Base-by-base conservation (phyloP, 2,329 filamentous ascomycete genomes). In the Ophiostoma montium region DNA sequence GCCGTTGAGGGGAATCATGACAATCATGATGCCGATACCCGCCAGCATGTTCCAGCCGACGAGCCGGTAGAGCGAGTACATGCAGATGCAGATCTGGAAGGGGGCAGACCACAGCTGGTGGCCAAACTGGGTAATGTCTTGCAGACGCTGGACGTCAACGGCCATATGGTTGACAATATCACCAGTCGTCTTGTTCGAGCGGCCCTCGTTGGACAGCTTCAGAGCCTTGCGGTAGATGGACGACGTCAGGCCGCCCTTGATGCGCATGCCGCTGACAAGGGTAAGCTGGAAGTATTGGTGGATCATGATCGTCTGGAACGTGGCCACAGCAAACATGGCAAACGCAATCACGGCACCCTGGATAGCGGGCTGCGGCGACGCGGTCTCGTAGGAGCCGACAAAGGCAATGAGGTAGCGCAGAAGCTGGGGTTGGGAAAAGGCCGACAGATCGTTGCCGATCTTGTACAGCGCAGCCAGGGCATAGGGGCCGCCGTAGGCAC, bases 81-180 rank as follows among this genome's bases (percentile, higher is more conserved):
- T 95, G 69, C 94, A 98, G 35, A 98, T 78, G 31, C 80, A 74
- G 60, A 98, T 98, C 65, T 98, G 94, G 66, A 96, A 94, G 3
- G 92, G 92, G 3, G 94, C 90, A 39, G 89, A 95, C 88, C 92
- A 95, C 11, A 94, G 70, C 63, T 96, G 90, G 62, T 94, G 89
- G 16, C 86, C 88, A 62, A 92, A 98, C 61, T 98, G 94, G 2
- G 90, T 87, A 50, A 98, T 70, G 65, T 98, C 92, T 60, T 95
- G 86, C 16, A 98, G 74, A 56, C 94, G 83, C 65, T 98, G 92
- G 13, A 90, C 90, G 62, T 98, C 92, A 10, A 98, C 90, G 42
- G 94, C 92, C 90, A 98, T 98, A 67, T 95, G 92, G 62, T 98
- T 98, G 63, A 98, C 92, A 60, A 98, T 96, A 60, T 98, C 94